Evolutionary conservation across 1,284 basidiomycete genomes (phyloP).

Genomic region (Ceratobasidium sp.): DNA sequence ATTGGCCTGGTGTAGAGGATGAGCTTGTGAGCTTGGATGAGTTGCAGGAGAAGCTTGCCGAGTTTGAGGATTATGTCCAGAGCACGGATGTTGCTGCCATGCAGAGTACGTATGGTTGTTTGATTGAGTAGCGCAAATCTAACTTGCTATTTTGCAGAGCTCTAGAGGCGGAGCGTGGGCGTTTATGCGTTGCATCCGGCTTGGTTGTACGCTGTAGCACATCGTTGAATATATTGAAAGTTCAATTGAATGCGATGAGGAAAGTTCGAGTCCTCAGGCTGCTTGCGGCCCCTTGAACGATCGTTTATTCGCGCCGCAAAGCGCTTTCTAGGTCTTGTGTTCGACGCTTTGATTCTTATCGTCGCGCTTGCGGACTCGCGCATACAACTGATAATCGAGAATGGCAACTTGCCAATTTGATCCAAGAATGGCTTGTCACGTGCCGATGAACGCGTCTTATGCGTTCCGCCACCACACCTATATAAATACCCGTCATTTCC

Average conservation of each 20-base stretch:
- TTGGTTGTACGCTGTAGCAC: neutral
- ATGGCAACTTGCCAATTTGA: neutral
- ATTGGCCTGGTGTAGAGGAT: slow-evolving; percentile 72
- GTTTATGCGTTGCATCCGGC: neutral
- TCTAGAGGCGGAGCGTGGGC: neutral
- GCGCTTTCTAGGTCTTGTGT: no score
- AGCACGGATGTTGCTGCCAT: slow-evolving; percentile 91
- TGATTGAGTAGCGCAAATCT: neutral
- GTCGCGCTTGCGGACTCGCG: neutral
- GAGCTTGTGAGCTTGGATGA: slow-evolving; percentile 96
- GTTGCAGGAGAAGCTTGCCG: slow-evolving; percentile 88
- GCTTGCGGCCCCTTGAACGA: no score
- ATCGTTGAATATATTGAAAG: slow-evolving; percentile 21
- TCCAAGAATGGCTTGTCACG: slow-evolving; percentile 15
- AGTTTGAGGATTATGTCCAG: slow-evolving; percentile 96
- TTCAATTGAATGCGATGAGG: neutral
- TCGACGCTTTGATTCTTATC: neutral
- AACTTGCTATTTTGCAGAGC: slow-evolving; percentile 1
- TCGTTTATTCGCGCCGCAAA: no score
- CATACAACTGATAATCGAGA: neutral
- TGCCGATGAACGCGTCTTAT: neutral
- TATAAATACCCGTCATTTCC: neutral
- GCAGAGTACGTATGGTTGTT: slow-evolving; percentile 74
- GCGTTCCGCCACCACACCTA: neutral
- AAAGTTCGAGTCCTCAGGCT: no score